phyloP scores from a whole-genome alignment of 1,139 yeast species.

The Ogataea hybrid region DNA sequence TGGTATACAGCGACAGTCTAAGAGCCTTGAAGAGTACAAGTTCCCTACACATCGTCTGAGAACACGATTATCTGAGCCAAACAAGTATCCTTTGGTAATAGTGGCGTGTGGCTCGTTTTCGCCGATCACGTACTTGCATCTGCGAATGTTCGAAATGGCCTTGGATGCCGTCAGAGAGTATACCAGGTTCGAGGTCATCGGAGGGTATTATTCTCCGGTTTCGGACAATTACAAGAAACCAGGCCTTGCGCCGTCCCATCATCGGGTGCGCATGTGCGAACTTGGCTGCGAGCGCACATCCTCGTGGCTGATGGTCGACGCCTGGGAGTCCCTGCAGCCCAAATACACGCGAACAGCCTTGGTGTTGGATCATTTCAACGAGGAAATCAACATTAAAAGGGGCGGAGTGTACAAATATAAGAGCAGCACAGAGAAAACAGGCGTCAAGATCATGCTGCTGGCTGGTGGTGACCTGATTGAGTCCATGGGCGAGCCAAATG shows the following conservation, averaged over 20 bases:
- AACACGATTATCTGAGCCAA: conserved; percentile 64
- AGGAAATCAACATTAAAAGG: conserved; percentile 85
- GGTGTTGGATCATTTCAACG: conserved; percentile 94
- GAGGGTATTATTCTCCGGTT: conserved; percentile 98
- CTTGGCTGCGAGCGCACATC: conserved; percentile 96
- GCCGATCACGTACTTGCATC: conserved; percentile 90
- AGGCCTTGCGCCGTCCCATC: conserved; percentile 85
- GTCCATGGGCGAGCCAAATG: conserved; percentile 99
- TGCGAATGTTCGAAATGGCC: conserved; percentile 97
- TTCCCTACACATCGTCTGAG: conserved; percentile 89
- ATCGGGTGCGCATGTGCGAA: conserved; percentile 97
- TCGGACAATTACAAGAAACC: conserved; percentile 91
- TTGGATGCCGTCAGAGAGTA: conserved; percentile 91
- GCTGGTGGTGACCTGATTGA: conserved; percentile 99
- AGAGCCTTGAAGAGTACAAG: conserved; percentile 57
- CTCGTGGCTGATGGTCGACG: conserved; percentile 98
- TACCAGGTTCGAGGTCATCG: conserved; percentile 91
- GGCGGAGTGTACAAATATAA: conserved; percentile 87
- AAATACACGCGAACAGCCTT: conserved; percentile 91
- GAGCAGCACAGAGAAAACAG: conserved; percentile 50
- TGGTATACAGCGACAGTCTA: conserved; percentile 87
- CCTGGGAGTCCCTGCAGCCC: conserved; percentile 96
- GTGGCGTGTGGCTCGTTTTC: conserved; percentile 98
- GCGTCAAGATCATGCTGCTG: conserved; percentile 90
- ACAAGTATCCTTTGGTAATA: conserved; percentile 84